Evolutionary conservation across 2,329 filamentous ascomycete species (phyloP).

Genomic region (Myotisia sp.): DNA sequence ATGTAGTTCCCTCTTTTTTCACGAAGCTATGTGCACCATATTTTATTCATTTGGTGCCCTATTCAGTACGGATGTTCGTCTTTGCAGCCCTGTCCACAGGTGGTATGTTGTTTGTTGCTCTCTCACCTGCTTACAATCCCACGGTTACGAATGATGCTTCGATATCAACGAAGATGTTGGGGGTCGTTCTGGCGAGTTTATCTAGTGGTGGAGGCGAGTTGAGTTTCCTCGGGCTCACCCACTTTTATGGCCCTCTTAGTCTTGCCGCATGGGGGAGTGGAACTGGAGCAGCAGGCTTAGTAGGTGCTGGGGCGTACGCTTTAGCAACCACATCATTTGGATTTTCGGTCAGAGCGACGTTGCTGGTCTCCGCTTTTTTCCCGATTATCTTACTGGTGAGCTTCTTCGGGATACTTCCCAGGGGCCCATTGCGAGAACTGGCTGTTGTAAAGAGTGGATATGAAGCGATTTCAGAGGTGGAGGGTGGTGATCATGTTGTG

Average conservation of each 20-base stretch:
- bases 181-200: constrained; percentile 71
- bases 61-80: constrained; percentile 56
- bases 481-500: constrained; percentile 15
- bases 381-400: constrained; percentile 66
- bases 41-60: constrained; percentile 80
- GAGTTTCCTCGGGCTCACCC: constrained; percentile 78
- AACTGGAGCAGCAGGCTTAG: constrained; percentile 73
- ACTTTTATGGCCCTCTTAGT: constrained; percentile 80
- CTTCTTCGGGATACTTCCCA: constrained; percentile 72
- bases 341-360: constrained; percentile 56
- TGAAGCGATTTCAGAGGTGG: constrained; percentile 35
- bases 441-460: constrained; percentile 37
- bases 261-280: constrained; percentile 86
- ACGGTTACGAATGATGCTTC: constrained; percentile 28
- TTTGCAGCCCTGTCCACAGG: constrained; percentile 62
- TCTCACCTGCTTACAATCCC: constrained; percentile 47
- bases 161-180: constrained; percentile 61
- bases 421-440: constrained; percentile 44
- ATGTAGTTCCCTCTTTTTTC: constrained; percentile 78
- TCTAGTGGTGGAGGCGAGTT: constrained; percentile 79
- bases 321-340: constrained; percentile 67
- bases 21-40: constrained; percentile 84
- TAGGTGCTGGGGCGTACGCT: constrained; percentile 80
- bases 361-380: constrained; percentile 65
- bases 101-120: constrained; percentile 80